These are phyloP conservation scores for Orbilia brochopaga DNA, from an alignment of 2,329 filamentous ascomycete genomes.

Conservation along the genomic window DNA sequence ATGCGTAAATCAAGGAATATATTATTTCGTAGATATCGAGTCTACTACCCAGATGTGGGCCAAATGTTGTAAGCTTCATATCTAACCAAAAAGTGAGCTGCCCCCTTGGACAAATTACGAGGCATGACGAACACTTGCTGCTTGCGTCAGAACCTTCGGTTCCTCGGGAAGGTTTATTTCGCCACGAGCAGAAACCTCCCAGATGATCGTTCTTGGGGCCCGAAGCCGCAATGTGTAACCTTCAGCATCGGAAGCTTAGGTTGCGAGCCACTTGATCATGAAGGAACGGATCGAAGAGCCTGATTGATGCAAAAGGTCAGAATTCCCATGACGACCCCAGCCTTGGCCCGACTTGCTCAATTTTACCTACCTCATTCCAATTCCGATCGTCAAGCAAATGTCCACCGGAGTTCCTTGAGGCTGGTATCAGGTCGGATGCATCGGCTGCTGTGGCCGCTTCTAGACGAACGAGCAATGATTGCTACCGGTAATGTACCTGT, in stretches of 20 bases:
- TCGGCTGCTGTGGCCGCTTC: too few relatives aligned
- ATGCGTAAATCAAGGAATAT: slow-evolving; percentile 20
- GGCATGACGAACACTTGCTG: slow-evolving; percentile 26
- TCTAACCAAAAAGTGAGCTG: not conserved
- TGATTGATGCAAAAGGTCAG: slow-evolving; percentile 21
- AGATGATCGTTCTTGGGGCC: not conserved
- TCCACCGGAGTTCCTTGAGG: not conserved
- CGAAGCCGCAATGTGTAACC: slow-evolving; percentile 38
- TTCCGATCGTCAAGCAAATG: slow-evolving; percentile 18
- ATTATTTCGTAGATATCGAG: slow-evolving; percentile 12
- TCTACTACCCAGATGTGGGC: slow-evolving; percentile 5
- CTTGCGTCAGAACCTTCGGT: slow-evolving; percentile 37
- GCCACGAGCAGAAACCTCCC: slow-evolving; percentile 18
- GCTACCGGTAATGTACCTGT: not conserved
- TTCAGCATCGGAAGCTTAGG: slow-evolving; percentile 12
- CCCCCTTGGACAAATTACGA: not conserved
- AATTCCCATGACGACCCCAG: slow-evolving; percentile 30
- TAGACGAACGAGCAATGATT: too few relatives aligned
- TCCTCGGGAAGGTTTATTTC: slow-evolving; percentile 19
- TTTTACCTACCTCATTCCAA: slow-evolving; percentile 27
- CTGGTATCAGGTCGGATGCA: not conserved
- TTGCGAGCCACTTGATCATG: slow-evolving; percentile 12
- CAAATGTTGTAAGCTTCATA: not conserved
- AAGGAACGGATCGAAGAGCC: slow-evolving; percentile 6
- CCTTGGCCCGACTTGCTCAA: not conserved